Base-by-base conservation (phyloP, 768 basidiomycete genomes). In the Rhodotorula toruloides region DNA sequence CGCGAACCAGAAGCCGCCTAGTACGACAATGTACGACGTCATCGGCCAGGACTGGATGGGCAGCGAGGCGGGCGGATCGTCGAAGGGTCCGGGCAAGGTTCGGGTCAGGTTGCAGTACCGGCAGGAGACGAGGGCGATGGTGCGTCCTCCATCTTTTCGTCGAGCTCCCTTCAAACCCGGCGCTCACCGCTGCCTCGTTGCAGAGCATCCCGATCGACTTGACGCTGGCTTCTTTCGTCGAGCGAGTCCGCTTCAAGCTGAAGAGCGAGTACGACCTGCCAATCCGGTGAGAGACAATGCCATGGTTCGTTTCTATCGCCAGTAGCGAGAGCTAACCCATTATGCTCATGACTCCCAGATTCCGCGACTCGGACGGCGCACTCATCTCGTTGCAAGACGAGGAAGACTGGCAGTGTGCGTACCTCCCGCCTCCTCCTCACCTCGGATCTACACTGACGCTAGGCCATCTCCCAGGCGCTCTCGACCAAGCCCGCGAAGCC, bases 381-480 rank as follows among this genome's bases (percentile, higher is more conserved):
- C 36, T 71, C 25, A 47, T 74, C 37, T 61, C 64, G 17, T 55
- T 73, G 27, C 32, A 67, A 29, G 74, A 73, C 54, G 67, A 55
- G 21, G 63, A 63, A 25, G 74, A 73, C 61, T 73, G 70, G 71
- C 61, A 71, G 27, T 69, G 67, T 65, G 31, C 21, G 61, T 48
- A 29, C 34, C 34, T 43, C 40, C 16, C 32, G 2, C n/a, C n/a
- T n/a, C 32, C 39, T 11, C 10, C 46, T 12, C 9, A 3, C 19
- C 29, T 62, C 46, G 8, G 2, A 4, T 16, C 25, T 21, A 11
- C 29, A 19, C 0, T 10, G 19, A 10, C n/a, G n/a, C 36, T 22
- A n/a, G n/a, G n/a, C n/a, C n/a, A 7, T 2, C 12, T 14, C 13
- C 11, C 46, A 69, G 68, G 53, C 22, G 72, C 72, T 8, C 48